phyloP scores from a whole-genome alignment of 768 basidiomycete species.

The Suillus discolor region DNA sequence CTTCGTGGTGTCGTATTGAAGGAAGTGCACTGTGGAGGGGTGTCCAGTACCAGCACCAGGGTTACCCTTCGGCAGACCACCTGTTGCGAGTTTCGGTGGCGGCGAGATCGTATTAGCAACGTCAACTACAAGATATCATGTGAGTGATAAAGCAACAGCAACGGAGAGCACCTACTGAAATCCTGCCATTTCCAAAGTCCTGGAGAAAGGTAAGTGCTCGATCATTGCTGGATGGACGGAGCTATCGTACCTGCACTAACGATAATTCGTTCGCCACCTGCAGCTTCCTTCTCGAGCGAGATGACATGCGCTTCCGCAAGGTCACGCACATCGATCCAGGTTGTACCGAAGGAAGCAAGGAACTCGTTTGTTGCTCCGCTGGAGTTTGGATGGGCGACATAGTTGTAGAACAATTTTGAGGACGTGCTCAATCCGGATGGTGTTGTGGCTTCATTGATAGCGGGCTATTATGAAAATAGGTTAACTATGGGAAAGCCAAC shows the following conservation, averaged over 20 bases:
- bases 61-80: slow-evolving; percentile 33
- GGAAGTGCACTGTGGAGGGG: slow-evolving; percentile 26
- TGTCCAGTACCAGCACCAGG: slow-evolving; percentile 34
- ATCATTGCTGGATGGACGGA: not conserved
- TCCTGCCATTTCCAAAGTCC: slow-evolving; percentile 35
- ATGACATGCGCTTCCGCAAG: slow-evolving; percentile 53
- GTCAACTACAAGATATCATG: slow-evolving; percentile 32
- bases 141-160: not conserved
- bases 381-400: slow-evolving; percentile 28
- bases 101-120: slow-evolving; percentile 37
- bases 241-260: slow-evolving; percentile 35
- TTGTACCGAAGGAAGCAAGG: slow-evolving; percentile 24
- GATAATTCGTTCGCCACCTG: slow-evolving; percentile 61
- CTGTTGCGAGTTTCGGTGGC: slow-evolving; percentile 29
- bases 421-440: slow-evolving; percentile 44
- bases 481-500: not conserved
- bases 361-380: slow-evolving; percentile 27
- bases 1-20: slow-evolving; percentile 40
- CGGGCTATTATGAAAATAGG: slow-evolving; percentile 33
- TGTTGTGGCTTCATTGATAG: slow-evolving; percentile 42
- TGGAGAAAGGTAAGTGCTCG: slow-evolving; percentile 7
- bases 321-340: slow-evolving; percentile 58
- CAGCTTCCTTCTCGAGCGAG: slow-evolving; percentile 52
- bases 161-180: slow-evolving; percentile 22
- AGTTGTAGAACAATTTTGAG: slow-evolving; percentile 34